These are phyloP conservation scores for Penicillium bialowiezense DNA, from an alignment of 495 filamentous ascomycete genomes.

Conservation along the genomic window DNA sequence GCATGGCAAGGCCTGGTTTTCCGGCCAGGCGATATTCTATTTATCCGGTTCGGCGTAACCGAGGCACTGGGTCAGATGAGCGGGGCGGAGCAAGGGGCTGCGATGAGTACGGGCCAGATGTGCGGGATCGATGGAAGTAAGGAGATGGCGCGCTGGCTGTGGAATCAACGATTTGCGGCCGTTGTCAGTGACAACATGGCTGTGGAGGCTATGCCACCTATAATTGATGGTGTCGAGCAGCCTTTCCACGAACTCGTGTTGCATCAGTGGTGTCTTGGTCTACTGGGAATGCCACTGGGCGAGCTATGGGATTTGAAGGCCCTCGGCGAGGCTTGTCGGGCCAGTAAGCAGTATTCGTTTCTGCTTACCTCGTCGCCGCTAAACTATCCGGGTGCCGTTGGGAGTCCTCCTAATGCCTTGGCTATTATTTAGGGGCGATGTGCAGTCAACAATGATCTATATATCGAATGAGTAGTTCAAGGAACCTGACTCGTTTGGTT, in stretches of 20 bases:
- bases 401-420: constrained; percentile 38
- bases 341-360: constrained; percentile 35
- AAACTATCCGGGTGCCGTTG: constrained; percentile 44
- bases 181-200: constrained; percentile 30
- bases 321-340: constrained; percentile 48
- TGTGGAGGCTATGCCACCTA: constrained; percentile 25
- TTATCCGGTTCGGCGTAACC: constrained; percentile 45
- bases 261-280: constrained; percentile 39
- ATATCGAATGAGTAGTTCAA: no score
- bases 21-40: constrained; percentile 39
- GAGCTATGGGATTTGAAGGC: constrained; percentile 61
- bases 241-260: constrained; percentile 22
- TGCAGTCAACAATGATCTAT: no score
- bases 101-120: constrained; percentile 2
- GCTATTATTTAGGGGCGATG: constrained; percentile 31
- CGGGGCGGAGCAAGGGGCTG: constrained; percentile 26
- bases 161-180: constrained; percentile 31
- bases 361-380: constrained; percentile 45
- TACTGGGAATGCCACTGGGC: constrained; percentile 53
- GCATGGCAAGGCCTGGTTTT: constrained; percentile 30
- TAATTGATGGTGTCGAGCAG: constrained; percentile 13
- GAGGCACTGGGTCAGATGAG: constrained; percentile 29
- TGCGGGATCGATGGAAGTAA: constrained; percentile 24
- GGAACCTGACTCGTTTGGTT: no score
- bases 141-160: constrained; percentile 32